Evolutionary conservation across 2,329 filamentous ascomycete genomes (phyloP).

Genomic region (Cercospora sojina): DNA sequence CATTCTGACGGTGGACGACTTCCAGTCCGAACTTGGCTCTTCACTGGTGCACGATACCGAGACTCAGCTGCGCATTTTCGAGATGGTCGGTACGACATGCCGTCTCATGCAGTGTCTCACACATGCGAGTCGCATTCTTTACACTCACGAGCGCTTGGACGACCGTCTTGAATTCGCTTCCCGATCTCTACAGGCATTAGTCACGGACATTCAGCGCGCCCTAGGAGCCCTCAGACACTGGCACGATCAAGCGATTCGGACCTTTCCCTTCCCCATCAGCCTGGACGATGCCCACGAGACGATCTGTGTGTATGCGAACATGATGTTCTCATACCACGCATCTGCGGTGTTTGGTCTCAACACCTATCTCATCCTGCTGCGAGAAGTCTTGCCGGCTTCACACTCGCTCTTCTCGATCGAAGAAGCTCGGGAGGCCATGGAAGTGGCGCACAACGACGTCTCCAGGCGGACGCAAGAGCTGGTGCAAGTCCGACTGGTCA

Average conservation of each 20-base stretch:
- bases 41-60: conserved; percentile 27
- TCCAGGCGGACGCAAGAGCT: conserved; percentile 26
- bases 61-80: conserved; percentile 28
- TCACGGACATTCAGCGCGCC: conserved; percentile 22
- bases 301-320: conserved; percentile 27
- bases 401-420: conserved; percentile 24
- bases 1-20: conserved; percentile 22
- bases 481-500: conserved; percentile 26
- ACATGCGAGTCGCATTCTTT: conserved; percentile 22
- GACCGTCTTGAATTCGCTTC: conserved; percentile 24
- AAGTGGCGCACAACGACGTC: conserved; percentile 25
- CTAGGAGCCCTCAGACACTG: conserved; percentile 22
- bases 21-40: conserved; percentile 24
- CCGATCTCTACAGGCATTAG: conserved; percentile 14
- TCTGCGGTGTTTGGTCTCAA: conserved; percentile 26
- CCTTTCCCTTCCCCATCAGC: conserved; percentile 26
- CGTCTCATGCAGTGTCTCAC: conserved; percentile 26
- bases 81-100: conserved; percentile 22
- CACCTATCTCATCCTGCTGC: conserved; percentile 25
- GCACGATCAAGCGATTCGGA: conserved; percentile 25
- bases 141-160: conserved; percentile 25
- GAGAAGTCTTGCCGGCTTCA: conserved; percentile 21
- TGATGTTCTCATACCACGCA: conserved; percentile 30
- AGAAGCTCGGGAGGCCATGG: conserved; percentile 24
- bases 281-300: conserved; percentile 26